Base-by-base conservation (phyloP, 1,139 yeast genomes). In the Hyphopichia khmerensis region DNA sequence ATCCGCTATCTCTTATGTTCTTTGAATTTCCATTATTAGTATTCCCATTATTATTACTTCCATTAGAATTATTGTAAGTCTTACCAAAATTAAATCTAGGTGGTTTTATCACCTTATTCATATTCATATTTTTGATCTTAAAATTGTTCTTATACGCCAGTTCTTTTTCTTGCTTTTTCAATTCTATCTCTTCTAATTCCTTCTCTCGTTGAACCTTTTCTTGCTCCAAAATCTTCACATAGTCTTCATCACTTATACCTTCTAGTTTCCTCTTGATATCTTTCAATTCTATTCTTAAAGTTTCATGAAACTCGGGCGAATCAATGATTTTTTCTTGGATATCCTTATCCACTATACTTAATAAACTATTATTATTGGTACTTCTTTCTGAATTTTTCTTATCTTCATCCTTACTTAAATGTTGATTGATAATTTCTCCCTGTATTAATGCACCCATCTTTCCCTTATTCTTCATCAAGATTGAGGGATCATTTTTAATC, bases 401-500 rank as follows among this genome's bases (percentile, higher is more conserved):
- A 5, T 19, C 15, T 15, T 37, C 35, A 21, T 35, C 47, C 9
- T 44, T 40, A 4, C 42, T 39, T 34, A 45, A 40, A 40, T 48
- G 52, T 24, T 58, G 60, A 45, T 61, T 66, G 40, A 70, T 65
- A 43, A 67, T 72, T 43, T 67, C 79, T 32, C 79, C 80, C 47
- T 77, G 83, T 2, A 79, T 72, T 43, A 79, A 59, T 0, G 83
- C 83, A 0, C 77, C 77, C 57, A 75, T 65, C 42, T 73, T 77
- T 2, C 81, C 82, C 40, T 67, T 71, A 54, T 78, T 79, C 49
- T 76, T 75, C 44, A 67, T 58, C 16, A 79, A 56, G 15, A 79
- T 69, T 16, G 66, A 57, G 0, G 83, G 83, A 48, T 79, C 81
- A 33, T 69, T 64, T 40, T 69, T 66, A 26, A 78, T 69, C 46